Conservation (phyloP, 129 eudicot genomes). For the Oenanthe sinensis region DNA sequence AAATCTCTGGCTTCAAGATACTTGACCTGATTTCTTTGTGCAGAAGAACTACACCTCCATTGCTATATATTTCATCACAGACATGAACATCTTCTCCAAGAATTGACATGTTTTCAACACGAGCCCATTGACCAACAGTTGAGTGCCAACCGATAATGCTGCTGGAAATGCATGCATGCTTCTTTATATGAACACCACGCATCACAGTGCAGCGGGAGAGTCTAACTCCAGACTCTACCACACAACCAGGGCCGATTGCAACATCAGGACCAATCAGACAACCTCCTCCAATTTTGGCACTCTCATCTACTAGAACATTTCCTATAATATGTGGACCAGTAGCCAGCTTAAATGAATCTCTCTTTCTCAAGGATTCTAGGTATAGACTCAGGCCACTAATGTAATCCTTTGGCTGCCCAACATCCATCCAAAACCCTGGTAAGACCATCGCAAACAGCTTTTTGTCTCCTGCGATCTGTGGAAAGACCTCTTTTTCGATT, state of each 20-base stretch:
- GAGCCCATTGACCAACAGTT: conserved; percentile 91
- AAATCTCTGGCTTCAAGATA: conserved; percentile 91
- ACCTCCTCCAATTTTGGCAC: conserved; percentile 82
- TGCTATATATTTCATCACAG: conserved; percentile 83
- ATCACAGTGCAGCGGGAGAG: conserved; percentile 86
- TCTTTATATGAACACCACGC: conserved; percentile 88
- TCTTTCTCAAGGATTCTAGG: conserved; percentile 71
- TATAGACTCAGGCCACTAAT: conserved; percentile 73
- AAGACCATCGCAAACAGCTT: conserved; percentile 80
- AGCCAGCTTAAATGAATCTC: conserved; percentile 21
- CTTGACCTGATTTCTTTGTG: conserved; percentile 90
- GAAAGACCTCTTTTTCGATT: conserved; percentile 73
- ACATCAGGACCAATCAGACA: conserved; percentile 96
- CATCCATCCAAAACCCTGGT: conserved; percentile 96
- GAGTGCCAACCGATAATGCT: conserved; percentile 97
- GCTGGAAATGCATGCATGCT: conserved; percentile 71
- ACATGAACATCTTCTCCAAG: conserved; percentile 95
- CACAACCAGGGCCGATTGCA: conserved; percentile 89
- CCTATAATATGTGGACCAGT: conserved; percentile 65
- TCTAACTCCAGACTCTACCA: conserved; percentile 90
- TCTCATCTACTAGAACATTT: conserved; percentile 75
- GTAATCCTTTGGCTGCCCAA: conserved; percentile 88
- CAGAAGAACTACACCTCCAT: conserved; percentile 91
- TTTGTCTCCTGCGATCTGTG: conserved; percentile 29
- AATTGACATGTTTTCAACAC: conserved; percentile 90